Conservation (phyloP, 305 asterid species). For the Fraxinus xanthoxyloides region DNA sequence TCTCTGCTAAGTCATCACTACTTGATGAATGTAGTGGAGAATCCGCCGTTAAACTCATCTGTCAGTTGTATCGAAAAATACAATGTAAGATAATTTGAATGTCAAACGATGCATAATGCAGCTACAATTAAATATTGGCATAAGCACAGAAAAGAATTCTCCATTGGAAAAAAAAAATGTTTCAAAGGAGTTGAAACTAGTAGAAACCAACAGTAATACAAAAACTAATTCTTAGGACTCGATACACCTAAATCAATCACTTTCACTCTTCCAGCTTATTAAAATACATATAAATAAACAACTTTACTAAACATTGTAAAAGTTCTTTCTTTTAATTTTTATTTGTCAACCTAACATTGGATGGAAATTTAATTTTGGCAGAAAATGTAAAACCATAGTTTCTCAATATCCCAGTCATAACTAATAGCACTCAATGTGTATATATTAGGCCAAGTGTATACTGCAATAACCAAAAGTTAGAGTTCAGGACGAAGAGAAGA, state of each 20-base stretch:
- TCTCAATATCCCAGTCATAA: neutral
- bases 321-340: neutral
- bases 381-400: neutral
- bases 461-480: too few relatives aligned
- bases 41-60: constrained; percentile 71
- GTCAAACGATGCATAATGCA: neutral
- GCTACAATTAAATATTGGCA: neutral
- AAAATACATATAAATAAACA: too few relatives aligned
- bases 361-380: neutral
- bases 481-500: neutral
- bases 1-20: constrained; percentile 68
- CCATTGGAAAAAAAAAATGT: neutral
- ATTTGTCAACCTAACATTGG: neutral
- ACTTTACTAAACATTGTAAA: neutral
- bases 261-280: neutral
- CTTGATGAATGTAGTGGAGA: constrained; percentile 76
- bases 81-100: neutral
- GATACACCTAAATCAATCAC: neutral
- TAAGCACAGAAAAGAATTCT: neutral
- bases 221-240: neutral
- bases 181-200: neutral
- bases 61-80: constrained; percentile 10
- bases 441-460: too few relatives aligned
- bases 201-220: neutral
- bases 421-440: too few relatives aligned